Percentiles rank a stretch among this genome's conserved stretches.
Evolutionary conservation across 208 protist species (phyloP).

Genomic region (Trypanosoma scelopori): DNA sequence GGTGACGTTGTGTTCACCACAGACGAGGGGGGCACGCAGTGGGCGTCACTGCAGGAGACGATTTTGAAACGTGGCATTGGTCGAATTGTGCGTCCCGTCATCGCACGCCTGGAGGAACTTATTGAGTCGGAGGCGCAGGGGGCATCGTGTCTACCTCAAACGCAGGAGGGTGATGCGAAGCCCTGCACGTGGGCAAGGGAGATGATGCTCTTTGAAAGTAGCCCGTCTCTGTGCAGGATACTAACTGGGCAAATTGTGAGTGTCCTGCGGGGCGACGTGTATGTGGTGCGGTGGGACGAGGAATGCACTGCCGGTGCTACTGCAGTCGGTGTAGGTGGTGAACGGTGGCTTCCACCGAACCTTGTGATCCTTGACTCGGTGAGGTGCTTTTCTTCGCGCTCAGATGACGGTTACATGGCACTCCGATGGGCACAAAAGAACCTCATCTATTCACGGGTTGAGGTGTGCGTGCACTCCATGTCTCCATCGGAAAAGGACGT

Average conservation of each 20-base stretch:
- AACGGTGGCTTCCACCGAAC: slow-evolving; percentile 7
- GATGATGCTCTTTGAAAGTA: slow-evolving; percentile 21
- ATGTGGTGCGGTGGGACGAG: slow-evolving; percentile 41
- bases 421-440: slow-evolving; percentile 48
- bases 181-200: slow-evolving; percentile 27
- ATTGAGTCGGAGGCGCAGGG: slow-evolving; percentile 26
- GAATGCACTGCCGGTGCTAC: background rate
- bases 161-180: background rate
- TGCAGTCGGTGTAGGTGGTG: background rate
- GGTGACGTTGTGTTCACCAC: slow-evolving; percentile 53
- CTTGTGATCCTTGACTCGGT: slow-evolving; percentile 50
- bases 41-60: slow-evolving; percentile 54
- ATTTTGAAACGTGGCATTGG: slow-evolving; percentile 39
- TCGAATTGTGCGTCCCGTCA: slow-evolving; percentile 39
- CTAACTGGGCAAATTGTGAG: slow-evolving; percentile 39
- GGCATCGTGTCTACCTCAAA: background rate
- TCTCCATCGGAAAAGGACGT: slow-evolving; percentile 46
- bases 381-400: slow-evolving; percentile 34
- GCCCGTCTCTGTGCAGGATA: slow-evolving; percentile 18
- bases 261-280: slow-evolving; percentile 57
- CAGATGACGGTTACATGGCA: slow-evolving; percentile 34
- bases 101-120: slow-evolving; percentile 28
- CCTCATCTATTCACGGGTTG: slow-evolving; percentile 37
- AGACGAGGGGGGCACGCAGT: slow-evolving; percentile 19
- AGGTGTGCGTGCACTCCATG: slow-evolving; percentile 45